Evolutionary conservation across 192 early-diverging fungal species (phyloP), one percentile per base, ranked within the genome.

Genomic region (Rhizophagus clarus): DNA sequence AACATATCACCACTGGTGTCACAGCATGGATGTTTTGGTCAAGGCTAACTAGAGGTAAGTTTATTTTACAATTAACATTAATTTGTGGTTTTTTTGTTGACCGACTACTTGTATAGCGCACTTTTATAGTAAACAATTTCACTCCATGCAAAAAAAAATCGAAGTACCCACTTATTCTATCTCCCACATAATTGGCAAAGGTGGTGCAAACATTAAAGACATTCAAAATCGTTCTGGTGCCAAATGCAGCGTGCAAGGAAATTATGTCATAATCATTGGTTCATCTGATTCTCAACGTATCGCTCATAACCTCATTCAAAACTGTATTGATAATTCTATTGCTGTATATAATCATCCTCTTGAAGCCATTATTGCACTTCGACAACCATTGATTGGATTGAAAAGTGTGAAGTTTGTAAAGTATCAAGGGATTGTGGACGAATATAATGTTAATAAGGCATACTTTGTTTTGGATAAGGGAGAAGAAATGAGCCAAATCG

Each of bases 351-450:
- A 28, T 31, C 64, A 67, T 29, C 64, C 64, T 20, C 7, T 67
- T 10, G 64, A 67, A 31, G 64, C 64, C 10, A 31, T 67, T 67
- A 67, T 67, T 17, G 64, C 64, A 67, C 64, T 67, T 67, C 64
- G 31, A 0, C 12, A 22, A 31, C 64, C 64, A 67, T 67, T 67
- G 64, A 15, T 17, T 17, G 28, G 14, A 31, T 14, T 67, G 2
- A 67, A 67, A 31, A 67, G 28, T 32, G 28, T 67, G 4, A 10
- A 17, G 20, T 67, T 67, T 67, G 26, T 31, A 32, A 67, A 67
- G 17, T 67, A 67, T 17, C 14, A 32, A 28, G 64, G 64, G 15
- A 67, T 31, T 32, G 64, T 67, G 4, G 64, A 67, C 20, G 31
- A 12, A 4, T 24, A 67, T 67, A 67, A 67, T 20, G 12, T 67